Evolutionary conservation across 495 filamentous ascomycete genomes (phyloP).

Genomic region (Xylaria nigripes): DNA sequence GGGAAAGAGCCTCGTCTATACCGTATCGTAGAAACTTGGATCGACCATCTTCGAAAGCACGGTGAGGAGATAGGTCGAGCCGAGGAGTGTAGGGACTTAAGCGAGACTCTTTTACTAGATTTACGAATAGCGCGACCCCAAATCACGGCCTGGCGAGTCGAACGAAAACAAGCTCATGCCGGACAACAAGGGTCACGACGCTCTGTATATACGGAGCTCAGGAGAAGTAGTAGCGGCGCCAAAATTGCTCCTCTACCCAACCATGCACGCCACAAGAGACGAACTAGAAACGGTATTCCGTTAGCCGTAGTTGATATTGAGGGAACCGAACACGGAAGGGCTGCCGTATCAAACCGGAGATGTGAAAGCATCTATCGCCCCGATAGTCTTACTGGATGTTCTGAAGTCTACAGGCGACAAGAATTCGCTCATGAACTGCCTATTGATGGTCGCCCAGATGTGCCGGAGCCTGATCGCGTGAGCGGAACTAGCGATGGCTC

Average conservation of each 20-base stretch:
- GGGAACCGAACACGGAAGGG: conserved; percentile 14
- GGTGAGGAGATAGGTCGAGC: conserved; percentile 2
- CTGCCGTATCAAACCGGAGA: conserved; percentile 1
- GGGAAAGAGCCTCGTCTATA: conserved; percentile 21
- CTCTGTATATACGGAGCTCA: conserved; percentile 14
- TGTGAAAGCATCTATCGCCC: conserved; percentile 17
- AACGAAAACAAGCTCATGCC: conserved; percentile 8
- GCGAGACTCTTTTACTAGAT: conserved; percentile 10
- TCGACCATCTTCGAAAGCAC: conserved; percentile 15
- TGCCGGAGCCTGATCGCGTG: neutral
- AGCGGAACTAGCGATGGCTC: conserved; percentile 4
- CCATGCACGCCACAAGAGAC: neutral
- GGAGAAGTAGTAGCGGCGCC: conserved; percentile 1
- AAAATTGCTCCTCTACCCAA: conserved; percentile 8
- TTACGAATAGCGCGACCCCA: conserved; percentile 12
- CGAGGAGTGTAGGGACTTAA: conserved; percentile 12
- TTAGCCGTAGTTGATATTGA: conserved; percentile 16
- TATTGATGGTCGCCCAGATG: neutral
- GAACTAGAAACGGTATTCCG: conserved; percentile 21
- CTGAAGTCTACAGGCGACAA: neutral
- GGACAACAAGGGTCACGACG: neutral
- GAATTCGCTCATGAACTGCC: neutral
- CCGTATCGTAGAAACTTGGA: conserved; percentile 36
- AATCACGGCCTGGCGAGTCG: conserved; percentile 14
- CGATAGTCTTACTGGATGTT: conserved; percentile 15